Conservation (phyloP, 768 basidiomycete genomes). For the Termitomyces sp. region DNA sequence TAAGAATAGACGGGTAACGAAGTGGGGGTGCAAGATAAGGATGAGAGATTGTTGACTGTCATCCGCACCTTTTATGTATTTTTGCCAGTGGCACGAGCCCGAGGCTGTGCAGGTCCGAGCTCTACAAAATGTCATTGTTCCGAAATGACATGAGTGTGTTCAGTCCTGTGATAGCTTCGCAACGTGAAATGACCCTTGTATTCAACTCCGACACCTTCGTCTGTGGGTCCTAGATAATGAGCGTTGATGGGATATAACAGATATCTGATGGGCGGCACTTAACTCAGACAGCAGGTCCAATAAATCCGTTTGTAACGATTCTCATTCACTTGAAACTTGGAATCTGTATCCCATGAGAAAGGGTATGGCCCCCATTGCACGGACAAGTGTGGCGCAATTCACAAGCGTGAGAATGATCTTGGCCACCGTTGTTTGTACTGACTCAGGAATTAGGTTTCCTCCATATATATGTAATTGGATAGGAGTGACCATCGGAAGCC, state of each 20-base stretch:
- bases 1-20: neutral
- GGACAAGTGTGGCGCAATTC: neutral
- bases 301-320: neutral
- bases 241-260: neutral
- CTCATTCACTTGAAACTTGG: neutral
- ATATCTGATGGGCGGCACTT: neutral
- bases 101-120: neutral
- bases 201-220: neutral
- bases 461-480: too few species aligned
- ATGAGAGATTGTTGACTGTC: neutral
- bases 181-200: neutral
- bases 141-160: neutral
- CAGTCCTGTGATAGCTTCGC: neutral
- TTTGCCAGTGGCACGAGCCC: neutral
- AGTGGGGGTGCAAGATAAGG: neutral
- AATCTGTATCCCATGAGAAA: neutral
- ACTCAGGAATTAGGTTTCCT: too few species aligned
- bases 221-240: neutral
- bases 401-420: neutral
- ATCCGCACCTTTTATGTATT: neutral
- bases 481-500: neutral
- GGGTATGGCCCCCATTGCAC: too few species aligned
- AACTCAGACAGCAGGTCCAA: neutral
- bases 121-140: neutral
- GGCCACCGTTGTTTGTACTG: too few species aligned